These are phyloP conservation scores for Pisolithus marmoratus DNA, from an alignment of 768 basidiomycete genomes.

Conservation along the genomic window DNA sequence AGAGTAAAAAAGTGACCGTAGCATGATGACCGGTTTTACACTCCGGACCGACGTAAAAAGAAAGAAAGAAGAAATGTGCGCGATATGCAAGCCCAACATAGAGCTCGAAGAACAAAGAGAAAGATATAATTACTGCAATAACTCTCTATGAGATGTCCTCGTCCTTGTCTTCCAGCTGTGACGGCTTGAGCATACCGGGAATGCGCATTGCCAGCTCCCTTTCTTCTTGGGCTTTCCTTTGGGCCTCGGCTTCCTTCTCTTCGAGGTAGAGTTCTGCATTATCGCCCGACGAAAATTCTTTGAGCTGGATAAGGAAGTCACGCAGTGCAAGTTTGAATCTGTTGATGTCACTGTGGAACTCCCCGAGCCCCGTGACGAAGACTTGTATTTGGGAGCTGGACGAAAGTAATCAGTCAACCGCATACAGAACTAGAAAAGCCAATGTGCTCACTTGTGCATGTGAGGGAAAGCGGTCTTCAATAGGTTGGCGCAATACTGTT, in stretches of 20 bases:
- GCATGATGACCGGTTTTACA: slow-evolving; percentile 25
- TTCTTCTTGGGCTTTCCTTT: slow-evolving; percentile 75
- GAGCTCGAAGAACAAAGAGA: slow-evolving; percentile 21
- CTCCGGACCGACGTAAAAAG: slow-evolving; percentile 5
- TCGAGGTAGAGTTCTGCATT: slow-evolving; percentile 90
- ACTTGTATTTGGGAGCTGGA: slow-evolving; percentile 61
- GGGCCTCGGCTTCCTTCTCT: slow-evolving; percentile 86
- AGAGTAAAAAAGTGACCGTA: slow-evolving; percentile 12
- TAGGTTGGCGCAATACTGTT: slow-evolving; percentile 81
- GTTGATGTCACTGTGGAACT: slow-evolving; percentile 73
- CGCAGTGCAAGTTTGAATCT: slow-evolving; percentile 92
- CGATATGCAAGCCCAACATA: slow-evolving; percentile 6
- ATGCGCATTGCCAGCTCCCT: slow-evolving; percentile 87
- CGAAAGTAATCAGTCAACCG: slow-evolving; percentile 6
- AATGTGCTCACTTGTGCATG: slow-evolving; percentile 63
- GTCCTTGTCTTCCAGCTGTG: slow-evolving; percentile 90
- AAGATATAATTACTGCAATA: slow-evolving; percentile 20
- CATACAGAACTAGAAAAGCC: not conserved
- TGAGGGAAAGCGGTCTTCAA: slow-evolving; percentile 90
- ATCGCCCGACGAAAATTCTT: slow-evolving; percentile 91
- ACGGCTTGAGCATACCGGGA: slow-evolving; percentile 97
- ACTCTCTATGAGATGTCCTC: slow-evolving; percentile 54
- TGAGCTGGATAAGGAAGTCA: slow-evolving; percentile 96
- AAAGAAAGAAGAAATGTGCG: slow-evolving; percentile 11
- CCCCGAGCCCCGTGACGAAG: slow-evolving; percentile 64